phyloP scores from a whole-genome alignment of 768 basidiomycete genomes.

The Suillus cothurnatus region DNA sequence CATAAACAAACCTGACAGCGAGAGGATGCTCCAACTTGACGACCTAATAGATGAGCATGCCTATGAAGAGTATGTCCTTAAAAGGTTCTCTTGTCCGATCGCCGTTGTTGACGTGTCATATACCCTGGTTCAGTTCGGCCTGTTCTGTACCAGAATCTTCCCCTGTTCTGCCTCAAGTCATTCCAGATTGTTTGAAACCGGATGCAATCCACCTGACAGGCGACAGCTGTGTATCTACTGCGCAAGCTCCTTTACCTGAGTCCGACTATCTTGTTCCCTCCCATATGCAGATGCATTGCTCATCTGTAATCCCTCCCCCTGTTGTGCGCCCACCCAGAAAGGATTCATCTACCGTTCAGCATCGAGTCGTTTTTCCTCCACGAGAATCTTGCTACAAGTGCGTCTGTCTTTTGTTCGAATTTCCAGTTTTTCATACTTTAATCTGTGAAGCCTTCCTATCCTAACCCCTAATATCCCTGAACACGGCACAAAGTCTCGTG shows the following conservation, averaged over 20 bases:
- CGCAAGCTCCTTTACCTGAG: slow-evolving; percentile 29
- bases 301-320: slow-evolving; percentile 70
- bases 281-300: slow-evolving; percentile 47
- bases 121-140: slow-evolving; percentile 18
- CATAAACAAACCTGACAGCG: slow-evolving; percentile 50
- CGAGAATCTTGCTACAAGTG: slow-evolving; percentile 80
- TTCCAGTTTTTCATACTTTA: slow-evolving; percentile 18
- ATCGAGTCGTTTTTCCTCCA: slow-evolving; percentile 67
- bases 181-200: slow-evolving; percentile 37
- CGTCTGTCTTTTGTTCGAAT: slow-evolving; percentile 27
- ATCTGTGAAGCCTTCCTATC: slow-evolving; percentile 64
- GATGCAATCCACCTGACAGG: slow-evolving; percentile 30
- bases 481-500: slow-evolving; percentile 84
- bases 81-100: slow-evolving; percentile 12
- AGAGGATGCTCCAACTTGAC: slow-evolving; percentile 65
- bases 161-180: slow-evolving; percentile 12
- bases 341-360: slow-evolving; percentile 50
- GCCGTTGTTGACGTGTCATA: slow-evolving; percentile 12
- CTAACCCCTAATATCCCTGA: slow-evolving; percentile 83
- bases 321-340: slow-evolving; percentile 57
- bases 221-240: slow-evolving; percentile 35
- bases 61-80: slow-evolving; percentile 67
- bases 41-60: slow-evolving; percentile 75
- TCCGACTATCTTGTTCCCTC: slow-evolving; percentile 35
- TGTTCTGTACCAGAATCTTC: slow-evolving; percentile 24